These are phyloP conservation scores for Pontederia paniculata DNA, from an alignment of 176 grass and related monocot genomes.

Conservation along the genomic window DNA sequence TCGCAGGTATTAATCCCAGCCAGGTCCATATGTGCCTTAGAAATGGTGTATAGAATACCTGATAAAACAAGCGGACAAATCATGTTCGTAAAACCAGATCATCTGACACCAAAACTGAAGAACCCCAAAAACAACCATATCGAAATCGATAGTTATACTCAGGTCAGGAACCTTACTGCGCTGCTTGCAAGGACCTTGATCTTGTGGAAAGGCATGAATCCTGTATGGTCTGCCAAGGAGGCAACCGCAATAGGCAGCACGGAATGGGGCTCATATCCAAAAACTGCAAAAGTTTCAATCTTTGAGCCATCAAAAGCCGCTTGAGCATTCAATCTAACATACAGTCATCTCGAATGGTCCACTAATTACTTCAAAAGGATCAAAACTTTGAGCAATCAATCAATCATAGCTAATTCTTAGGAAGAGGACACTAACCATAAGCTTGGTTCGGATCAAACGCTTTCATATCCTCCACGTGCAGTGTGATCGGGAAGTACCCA, in stretches of 20 bases:
- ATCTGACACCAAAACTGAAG: neutral
- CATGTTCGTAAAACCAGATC: neutral
- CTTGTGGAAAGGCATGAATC: constrained; percentile 72
- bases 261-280: constrained; percentile 84
- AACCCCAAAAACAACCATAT: neutral
- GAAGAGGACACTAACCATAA: constrained; percentile 46
- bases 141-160: neutral
- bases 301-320: neutral
- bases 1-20: constrained; percentile 63
- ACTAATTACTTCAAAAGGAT: neutral
- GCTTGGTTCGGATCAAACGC: constrained; percentile 56
- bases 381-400: neutral
- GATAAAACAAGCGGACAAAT: constrained; percentile 6
- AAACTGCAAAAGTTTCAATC: constrained; percentile 35
- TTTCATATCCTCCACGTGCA: constrained; percentile 69
- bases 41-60: constrained; percentile 97
- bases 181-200: constrained; percentile 73
- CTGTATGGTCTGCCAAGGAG: constrained; percentile 34
- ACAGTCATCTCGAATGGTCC: neutral
- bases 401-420: neutral
- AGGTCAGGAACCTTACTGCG: constrained; percentile 38
- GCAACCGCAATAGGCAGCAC: constrained; percentile 64
- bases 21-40: constrained; percentile 92
- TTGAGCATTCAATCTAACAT: neutral
- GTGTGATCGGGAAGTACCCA: constrained; percentile 71